These are phyloP conservation scores for Backusella parvicylindrica DNA, from an alignment of 192 early-diverging fungal species.

Conservation along the genomic window DNA sequence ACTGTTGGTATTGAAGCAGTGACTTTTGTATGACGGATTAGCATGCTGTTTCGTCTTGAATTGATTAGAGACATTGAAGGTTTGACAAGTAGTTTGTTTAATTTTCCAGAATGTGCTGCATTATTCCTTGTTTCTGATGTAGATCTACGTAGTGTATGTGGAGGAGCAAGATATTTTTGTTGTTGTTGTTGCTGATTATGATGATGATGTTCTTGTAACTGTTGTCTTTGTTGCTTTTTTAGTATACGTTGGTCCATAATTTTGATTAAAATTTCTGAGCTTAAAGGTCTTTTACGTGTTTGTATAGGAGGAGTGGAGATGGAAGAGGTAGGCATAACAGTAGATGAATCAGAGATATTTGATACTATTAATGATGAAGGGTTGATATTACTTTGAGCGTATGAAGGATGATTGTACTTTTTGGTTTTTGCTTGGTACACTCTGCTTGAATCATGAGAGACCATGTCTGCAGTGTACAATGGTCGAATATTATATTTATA, in stretches of 20 bases:
- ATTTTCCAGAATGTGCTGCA: background rate
- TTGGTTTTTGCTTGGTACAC: background rate
- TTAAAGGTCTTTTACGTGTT: slow-evolving; percentile 13
- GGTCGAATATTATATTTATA: background rate
- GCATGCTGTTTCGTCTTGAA: background rate
- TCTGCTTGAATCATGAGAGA: background rate
- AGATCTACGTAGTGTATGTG: background rate
- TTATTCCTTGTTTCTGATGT: background rate
- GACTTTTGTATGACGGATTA: background rate
- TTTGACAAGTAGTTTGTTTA: background rate
- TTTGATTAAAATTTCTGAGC: slow-evolving; percentile 4
- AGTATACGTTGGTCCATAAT: slow-evolving; percentile 9
- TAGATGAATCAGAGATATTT: background rate
- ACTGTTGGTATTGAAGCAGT: background rate
- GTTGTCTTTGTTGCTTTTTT: background rate
- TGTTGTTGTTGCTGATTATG: background rate
- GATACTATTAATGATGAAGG: background rate
- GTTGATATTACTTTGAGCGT: background rate
- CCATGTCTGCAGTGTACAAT: background rate
- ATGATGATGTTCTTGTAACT: background rate
- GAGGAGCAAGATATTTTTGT: background rate
- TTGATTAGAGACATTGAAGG: background rate
- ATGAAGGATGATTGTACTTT: background rate
- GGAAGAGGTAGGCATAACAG: background rate
- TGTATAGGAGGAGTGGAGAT: background rate